Evolutionary conservation across 1,139 yeast genomes (phyloP), one percentile per base, ranked within the genome.

Genomic region (Citeromyces hawaiiensis): DNA sequence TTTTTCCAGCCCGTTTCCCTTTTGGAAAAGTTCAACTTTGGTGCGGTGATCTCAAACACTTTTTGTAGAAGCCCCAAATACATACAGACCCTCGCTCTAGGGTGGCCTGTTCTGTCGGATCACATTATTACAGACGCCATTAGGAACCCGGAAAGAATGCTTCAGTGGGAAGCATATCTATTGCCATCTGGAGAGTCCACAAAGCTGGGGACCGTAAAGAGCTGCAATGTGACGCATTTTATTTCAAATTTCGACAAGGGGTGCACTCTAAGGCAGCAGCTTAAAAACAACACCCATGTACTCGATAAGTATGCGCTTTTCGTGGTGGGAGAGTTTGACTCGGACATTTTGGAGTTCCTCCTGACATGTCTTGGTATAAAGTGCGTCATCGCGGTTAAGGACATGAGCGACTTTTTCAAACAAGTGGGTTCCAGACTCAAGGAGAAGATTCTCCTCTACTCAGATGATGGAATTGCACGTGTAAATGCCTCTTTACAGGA

Each of bases 61-160:
- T 66, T 68, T 46, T 66, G 73, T 29, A 64, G 94, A 36, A 83
- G 86, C 41, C 70, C 80, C 16, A 86, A 86, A 52, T 88, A 82
- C 52, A 56, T 87, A n/a, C 94, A 86, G 52, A 76, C 83, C 1
- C 59, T 87, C n/a, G 86, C 94, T 0, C 55, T 87, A 36, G 93
- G 94, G 2, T 86, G 95, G 94, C 97, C 97, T 1, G 71, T 86
- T 15, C 52, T 88, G 27, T 76, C 85, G 3, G 70, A 71, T 44
- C 55, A 61, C 11, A 87, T 71, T 48, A 63, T 88, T 8, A 56
- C 59, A n/a, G 81, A 78, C 45, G 69, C 82, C 42, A 49, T 72
- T 1, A 47, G 48, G 2, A 53, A 56, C 34, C 41, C 45, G 0
- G 31, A 42, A 0, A 40, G 44, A 13, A 51, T 62, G 48, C 48